These are phyloP conservation scores for Candida corydali DNA, from an alignment of 805 yeast genomes.

Conservation along the genomic window DNA sequence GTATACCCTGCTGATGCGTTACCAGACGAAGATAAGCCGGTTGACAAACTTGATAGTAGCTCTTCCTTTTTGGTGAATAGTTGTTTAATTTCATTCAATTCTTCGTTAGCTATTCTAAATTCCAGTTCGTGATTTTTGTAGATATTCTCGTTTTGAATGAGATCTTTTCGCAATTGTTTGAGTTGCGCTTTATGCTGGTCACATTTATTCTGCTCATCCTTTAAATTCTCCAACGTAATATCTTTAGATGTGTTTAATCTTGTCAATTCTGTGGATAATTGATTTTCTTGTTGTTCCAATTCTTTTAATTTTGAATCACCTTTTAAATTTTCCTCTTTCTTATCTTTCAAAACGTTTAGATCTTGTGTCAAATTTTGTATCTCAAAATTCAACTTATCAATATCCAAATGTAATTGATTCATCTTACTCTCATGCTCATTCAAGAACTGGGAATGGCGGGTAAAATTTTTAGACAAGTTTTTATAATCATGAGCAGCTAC, in stretches of 20 bases:
- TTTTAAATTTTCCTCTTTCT: constrained; percentile 53
- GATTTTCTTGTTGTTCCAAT: constrained; percentile 55
- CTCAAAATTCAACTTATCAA: constrained; percentile 50
- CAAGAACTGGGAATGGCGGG: constrained; percentile 41
- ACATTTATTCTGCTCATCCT: constrained; percentile 46
- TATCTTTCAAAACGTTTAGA: constrained; percentile 46
- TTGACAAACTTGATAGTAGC: constrained; percentile 71
- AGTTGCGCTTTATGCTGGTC: constrained; percentile 29
- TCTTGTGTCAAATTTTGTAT: constrained; percentile 58
- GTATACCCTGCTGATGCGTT: constrained; percentile 71
- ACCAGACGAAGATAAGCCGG: constrained; percentile 87
- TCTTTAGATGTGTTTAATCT: constrained; percentile 63
- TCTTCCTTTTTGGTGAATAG: constrained; percentile 65
- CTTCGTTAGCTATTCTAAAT: constrained; percentile 40
- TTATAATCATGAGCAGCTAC: constrained; percentile 75
- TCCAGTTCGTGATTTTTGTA: constrained; percentile 42
- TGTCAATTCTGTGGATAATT: constrained; percentile 58
- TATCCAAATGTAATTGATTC: constrained; percentile 37
- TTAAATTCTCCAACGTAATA: constrained; percentile 51
- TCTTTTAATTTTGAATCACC: constrained; percentile 59
- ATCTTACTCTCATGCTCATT: constrained; percentile 38
- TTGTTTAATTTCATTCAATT: constrained; percentile 43
- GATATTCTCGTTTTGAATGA: constrained; percentile 30
- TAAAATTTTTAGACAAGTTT: constrained; percentile 34
- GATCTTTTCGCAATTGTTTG: constrained; percentile 23